phyloP scores from a whole-genome alignment of 1,284 basidiomycete species.

The Apiotrichum siamense region DNA sequence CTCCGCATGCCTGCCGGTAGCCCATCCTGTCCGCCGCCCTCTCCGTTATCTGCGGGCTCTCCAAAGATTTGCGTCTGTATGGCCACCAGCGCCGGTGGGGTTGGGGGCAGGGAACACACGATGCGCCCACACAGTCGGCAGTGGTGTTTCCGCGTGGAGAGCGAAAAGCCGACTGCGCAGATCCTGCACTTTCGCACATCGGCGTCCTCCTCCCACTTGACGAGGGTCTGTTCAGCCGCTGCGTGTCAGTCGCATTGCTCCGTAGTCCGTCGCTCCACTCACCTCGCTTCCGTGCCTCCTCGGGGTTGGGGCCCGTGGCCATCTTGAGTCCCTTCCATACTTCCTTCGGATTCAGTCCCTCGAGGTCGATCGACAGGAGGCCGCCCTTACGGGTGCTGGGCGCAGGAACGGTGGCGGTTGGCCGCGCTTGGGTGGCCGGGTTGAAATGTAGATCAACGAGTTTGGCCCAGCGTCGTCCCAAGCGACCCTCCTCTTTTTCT shows the following conservation, averaged over 20 bases:
- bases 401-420: slow-evolving; percentile 15
- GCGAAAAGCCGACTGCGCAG: slow-evolving; percentile 76
- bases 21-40: slow-evolving; percentile 7
- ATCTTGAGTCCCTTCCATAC: slow-evolving; percentile 52
- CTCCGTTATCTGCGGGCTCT: slow-evolving; percentile 27
- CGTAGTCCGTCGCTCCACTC: slow-evolving; percentile 4
- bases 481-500: slow-evolving; percentile 68
- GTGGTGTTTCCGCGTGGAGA: slow-evolving; percentile 93
- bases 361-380: slow-evolving; percentile 17
- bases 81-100: slow-evolving; percentile 51
- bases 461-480: slow-evolving; percentile 77
- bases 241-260: neutral
- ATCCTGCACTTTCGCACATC: slow-evolving; percentile 71
- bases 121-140: slow-evolving; percentile 90
- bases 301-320: slow-evolving; percentile 55
- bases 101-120: slow-evolving; percentile 82
- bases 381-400: slow-evolving; percentile 16
- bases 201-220: slow-evolving; percentile 88
- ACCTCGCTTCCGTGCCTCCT: slow-evolving; percentile 45
- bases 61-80: slow-evolving; percentile 42
- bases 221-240: slow-evolving; percentile 85
- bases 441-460: slow-evolving; percentile 77
- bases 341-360: slow-evolving; percentile 41
- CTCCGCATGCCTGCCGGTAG: slow-evolving; percentile 53
- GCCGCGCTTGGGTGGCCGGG: slow-evolving; percentile 25